Evolutionary conservation across 805 yeast genomes (phyloP).

Genomic region (Zygoascus biomembranicola): DNA sequence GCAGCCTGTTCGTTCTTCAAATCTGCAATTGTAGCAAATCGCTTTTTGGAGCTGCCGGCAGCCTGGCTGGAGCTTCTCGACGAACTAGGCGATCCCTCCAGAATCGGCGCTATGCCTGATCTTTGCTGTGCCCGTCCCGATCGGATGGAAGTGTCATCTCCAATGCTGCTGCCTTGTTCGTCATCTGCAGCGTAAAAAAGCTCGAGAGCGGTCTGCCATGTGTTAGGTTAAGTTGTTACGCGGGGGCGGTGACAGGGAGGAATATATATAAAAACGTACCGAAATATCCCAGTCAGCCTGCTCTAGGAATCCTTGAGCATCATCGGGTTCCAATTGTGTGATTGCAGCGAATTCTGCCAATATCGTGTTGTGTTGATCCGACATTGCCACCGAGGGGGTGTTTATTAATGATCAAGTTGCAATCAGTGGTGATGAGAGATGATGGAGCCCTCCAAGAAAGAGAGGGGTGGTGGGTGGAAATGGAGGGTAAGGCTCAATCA

Average conservation of each 20-base stretch:
- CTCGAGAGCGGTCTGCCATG: conserved; percentile 8
- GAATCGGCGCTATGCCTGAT: not conserved
- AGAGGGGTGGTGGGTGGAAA: not conserved
- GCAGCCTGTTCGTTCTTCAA: conserved; percentile 21
- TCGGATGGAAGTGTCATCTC: not conserved
- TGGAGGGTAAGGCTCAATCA: not conserved
- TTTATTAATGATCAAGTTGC: not conserved
- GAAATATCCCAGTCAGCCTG: conserved; percentile 26
- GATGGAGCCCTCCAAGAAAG: not conserved
- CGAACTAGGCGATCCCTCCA: conserved; percentile 3
- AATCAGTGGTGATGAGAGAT: not conserved
- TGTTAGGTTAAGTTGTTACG: not conserved
- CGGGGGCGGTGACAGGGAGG: not conserved
- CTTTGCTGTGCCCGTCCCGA: conserved; percentile 1
- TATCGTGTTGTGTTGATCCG: conserved; percentile 12
- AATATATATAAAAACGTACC: conserved; percentile 11
- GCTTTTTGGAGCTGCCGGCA: conserved; percentile 3
- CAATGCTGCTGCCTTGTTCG: not conserved
- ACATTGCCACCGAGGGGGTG: not conserved
- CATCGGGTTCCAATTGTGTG: conserved; percentile 31
- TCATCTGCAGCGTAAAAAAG: conserved; percentile 5
- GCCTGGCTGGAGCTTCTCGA: conserved; percentile 3
- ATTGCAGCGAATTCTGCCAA: conserved; percentile 30
- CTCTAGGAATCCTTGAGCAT: conserved; percentile 33
- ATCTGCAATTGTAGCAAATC: conserved; percentile 27